Conservation (phyloP, 768 basidiomycete genomes). For the Kwoniella mangroviensis region DNA sequence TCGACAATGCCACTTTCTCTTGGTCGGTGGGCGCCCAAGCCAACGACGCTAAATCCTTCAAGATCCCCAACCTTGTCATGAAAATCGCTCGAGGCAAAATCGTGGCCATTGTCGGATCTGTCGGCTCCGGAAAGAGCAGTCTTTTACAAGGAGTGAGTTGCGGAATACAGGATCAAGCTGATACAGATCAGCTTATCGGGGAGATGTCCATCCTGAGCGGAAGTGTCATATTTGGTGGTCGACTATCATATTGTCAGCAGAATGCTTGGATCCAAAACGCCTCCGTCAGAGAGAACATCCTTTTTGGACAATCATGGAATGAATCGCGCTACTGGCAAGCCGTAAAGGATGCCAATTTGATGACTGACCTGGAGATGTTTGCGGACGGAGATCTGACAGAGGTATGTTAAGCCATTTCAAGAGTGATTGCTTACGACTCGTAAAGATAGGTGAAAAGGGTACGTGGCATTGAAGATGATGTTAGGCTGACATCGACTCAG, state of each 20-base stretch:
- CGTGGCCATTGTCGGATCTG: conserved; percentile 70
- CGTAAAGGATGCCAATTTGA: conserved; percentile 66
- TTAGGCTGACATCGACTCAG: conserved; percentile 8
- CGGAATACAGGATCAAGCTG: not conserved
- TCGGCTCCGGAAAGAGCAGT: conserved; percentile 68
- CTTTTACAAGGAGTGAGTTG: conserved; percentile 54
- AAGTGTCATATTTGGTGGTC: conserved; percentile 66
- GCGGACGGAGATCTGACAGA: conserved; percentile 75
- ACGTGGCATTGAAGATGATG: conserved; percentile 30
- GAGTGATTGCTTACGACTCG: conserved; percentile 7
- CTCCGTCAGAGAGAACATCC: conserved; percentile 67
- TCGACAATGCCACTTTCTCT: conserved; percentile 66
- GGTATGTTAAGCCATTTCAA: conserved; percentile 57
- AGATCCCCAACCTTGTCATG: conserved; percentile 64
- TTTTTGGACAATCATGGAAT: conserved; percentile 70
- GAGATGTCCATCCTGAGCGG: conserved; percentile 70
- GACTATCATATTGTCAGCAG: conserved; percentile 73
- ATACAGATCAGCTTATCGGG: conserved; percentile 63
- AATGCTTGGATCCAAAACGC: conserved; percentile 77
- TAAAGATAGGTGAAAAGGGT: conserved; percentile 73
- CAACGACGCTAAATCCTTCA: conserved; percentile 59
- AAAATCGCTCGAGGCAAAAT: conserved; percentile 66
- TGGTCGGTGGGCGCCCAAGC: conserved; percentile 62
- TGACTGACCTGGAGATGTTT: conserved; percentile 69
- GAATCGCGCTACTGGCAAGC: conserved; percentile 71